Evolutionary conservation across 106 monocot species (phyloP), one percentile per base, ranked within the genome.

Genomic region (Apostasia shenzhenica): DNA sequence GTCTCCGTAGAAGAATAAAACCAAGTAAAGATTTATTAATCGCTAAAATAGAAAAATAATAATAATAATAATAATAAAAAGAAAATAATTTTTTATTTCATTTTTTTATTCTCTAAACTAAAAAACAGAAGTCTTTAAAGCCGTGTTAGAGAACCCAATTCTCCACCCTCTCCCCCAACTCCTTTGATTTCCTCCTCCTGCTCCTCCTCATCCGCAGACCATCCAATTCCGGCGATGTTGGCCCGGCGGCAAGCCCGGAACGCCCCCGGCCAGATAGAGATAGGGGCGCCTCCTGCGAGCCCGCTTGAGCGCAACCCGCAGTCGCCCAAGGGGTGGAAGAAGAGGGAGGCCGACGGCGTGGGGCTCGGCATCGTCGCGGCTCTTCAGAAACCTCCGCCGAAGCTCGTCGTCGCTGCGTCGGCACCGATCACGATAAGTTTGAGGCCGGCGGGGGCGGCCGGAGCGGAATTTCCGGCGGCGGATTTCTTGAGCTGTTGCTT

Each of bases 321-420:
- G 45, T 79, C 84, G 1, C 88, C 83, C 0, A 85, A 75, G 14
- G 86, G 84, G 11, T 91, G 95, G 95, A 88, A 71, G 59, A 88
- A 80, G n/a, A 79, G 88, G 39, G 88, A 83, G 9, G 78, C 88
- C 14, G 95, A 80, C 13, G 84, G 88, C 1, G 72, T 91, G 11
- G 91, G 95, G 53, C 81, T 95, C 1, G 91, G 74, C 57, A 88
- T 95, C 75, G 80, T 91, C 8, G 78, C 73, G 1, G 80, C 88
- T 5, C 83, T 91, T 2, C 77, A 85, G 47, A 82, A 49, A 8
- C 11, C 50, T 2, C 64, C 61, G 9, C 37, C 61, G 1, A 61
- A 46, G 45, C 41, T 26, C 48, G 47, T 11, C 45, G 64, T 26
- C 48, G 10, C 44, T 5, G 8, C 10, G 40, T 40, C 40, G 8